Evolutionary conservation across 345 rosid species (phyloP), one percentile per base, ranked within the genome.

Genomic region (Lagerstroemia speciosa): DNA sequence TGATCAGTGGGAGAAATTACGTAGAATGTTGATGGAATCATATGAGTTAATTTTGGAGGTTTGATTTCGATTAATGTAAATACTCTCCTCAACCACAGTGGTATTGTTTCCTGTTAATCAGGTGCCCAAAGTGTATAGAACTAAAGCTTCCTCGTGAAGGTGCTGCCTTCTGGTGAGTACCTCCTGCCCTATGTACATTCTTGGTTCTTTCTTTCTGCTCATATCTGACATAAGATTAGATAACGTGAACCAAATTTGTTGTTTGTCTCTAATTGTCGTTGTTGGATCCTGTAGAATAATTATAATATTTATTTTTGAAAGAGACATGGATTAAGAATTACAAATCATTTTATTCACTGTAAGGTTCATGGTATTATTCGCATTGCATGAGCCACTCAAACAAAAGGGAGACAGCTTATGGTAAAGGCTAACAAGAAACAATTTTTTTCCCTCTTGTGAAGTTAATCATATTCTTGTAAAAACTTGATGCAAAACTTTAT

Each of bases 91-190:
- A 20, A 8, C 38, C 15, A 6, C 30, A 40, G 24, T 32, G 8
- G 22, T 30, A 22, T 58, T 24, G 26, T 1, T 71, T 64, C 43
- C 29, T 36, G 43, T 50, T 36, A 2, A 48, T 60, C 75, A 93
- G 97, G 86, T 93, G 98, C 76, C 98, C 98, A 0, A 93, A 89
- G 74, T 93, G 98, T 48, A 24, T 89, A 65, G 91, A 93, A 6
- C 66, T 93, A 72, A 93, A 91, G 88, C 96, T 93, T 86, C 91
- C 96, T 71, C 96, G 98, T 69, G 93, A 91, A 85, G 87, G 72
- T 29, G 91, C 95, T 50, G 85, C 98, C 29, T 93, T 93, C 92
- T 93, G 98, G 96, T 93, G 45, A 66, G 70, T 4, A 34, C 30
- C 65, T 24, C 45, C 10, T 52, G 38, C 64, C 53, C 61, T 53